These are phyloP conservation scores for Phytophthora aleatoria DNA, from an alignment of 352 stramenopile genomes.

Conservation along the genomic window DNA sequence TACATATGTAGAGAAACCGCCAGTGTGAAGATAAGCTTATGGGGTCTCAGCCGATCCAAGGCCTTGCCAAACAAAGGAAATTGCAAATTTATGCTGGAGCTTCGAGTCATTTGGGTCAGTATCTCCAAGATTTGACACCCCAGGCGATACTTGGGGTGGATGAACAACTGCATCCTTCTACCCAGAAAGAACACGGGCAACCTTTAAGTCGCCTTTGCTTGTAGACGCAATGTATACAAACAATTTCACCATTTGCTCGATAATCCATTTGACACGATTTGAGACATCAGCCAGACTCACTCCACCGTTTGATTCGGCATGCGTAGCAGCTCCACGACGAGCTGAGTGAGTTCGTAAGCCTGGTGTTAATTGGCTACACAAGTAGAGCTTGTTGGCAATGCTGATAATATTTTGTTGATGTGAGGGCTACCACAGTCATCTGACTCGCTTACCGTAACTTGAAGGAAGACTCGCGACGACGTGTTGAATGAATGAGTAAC, in stretches of 20 bases:
- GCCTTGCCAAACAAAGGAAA: background rate
- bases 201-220: background rate
- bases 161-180: background rate
- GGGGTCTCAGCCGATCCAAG: background rate
- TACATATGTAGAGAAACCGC: background rate
- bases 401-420: background rate
- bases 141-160: background rate
- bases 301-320: background rate
- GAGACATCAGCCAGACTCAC: background rate
- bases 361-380: background rate
- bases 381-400: background rate
- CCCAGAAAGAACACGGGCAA: background rate
- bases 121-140: too few relatives aligned
- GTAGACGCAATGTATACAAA: background rate
- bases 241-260: background rate
- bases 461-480: background rate
- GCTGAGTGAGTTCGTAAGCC: background rate
- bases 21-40: background rate
- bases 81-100: background rate
- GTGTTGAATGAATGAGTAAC: background rate
- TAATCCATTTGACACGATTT: background rate
- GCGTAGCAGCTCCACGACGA: background rate
- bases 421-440: background rate
- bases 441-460: background rate
- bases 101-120: background rate